These are phyloP conservation scores for Phytophthora podocarpi DNA, from an alignment of 352 stramenopile species.

Conservation along the genomic window DNA sequence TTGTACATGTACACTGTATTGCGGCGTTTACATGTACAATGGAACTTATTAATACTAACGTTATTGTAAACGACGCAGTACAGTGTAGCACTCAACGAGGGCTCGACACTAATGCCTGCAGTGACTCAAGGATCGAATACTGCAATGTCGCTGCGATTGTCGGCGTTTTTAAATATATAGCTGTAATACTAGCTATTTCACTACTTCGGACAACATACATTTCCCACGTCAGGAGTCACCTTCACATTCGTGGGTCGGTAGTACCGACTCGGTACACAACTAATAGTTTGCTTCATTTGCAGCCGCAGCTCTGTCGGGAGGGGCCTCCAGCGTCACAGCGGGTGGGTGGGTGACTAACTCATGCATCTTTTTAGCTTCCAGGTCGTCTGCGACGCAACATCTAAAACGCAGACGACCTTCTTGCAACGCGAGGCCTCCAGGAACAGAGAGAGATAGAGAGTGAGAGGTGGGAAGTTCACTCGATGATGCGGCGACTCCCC, in stretches of 20 bases:
- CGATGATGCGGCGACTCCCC: slow-evolving; percentile 16
- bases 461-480: neutral
- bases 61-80: too few species aligned
- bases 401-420: slow-evolving; percentile 7
- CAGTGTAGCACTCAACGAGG: too few species aligned
- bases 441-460: too few species aligned
- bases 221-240: neutral
- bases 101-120: too few species aligned
- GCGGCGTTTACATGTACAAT: too few species aligned
- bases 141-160: slow-evolving; percentile 16
- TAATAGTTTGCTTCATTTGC: neutral
- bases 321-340: slow-evolving; percentile 7
- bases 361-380: neutral
- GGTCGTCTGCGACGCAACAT: slow-evolving; percentile 6
- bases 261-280: too few species aligned
- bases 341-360: neutral
- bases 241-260: neutral
- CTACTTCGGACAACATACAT: slow-evolving; percentile 7
- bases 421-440: slow-evolving; percentile 4
- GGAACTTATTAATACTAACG: too few species aligned
- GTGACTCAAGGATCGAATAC: too few species aligned
- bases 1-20: too few species aligned
- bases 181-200: slow-evolving; percentile 16
- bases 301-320: slow-evolving; percentile 2
- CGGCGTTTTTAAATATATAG: slow-evolving; percentile 21